A percentile compares a stretch with the other conserved stretches of the same genome.
These are phyloP conservation scores for Linnemannia exigua DNA, from an alignment of 192 early-diverging fungal species.

Conservation along the genomic window DNA sequence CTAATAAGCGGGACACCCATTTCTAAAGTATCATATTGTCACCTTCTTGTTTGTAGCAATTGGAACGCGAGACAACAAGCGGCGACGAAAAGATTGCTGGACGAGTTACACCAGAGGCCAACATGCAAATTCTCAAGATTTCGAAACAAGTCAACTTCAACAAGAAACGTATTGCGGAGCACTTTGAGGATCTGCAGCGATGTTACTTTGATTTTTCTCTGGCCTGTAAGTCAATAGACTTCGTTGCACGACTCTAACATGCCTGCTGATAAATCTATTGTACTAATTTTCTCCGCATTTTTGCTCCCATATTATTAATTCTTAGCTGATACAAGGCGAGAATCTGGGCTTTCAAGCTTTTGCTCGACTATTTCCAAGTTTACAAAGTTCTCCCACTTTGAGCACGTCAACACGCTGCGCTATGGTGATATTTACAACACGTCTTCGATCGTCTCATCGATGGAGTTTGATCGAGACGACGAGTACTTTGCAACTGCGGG, in stretches of 20 bases:
- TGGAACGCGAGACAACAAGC: slow-evolving; percentile 47
- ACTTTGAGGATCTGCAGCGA: slow-evolving; percentile 79
- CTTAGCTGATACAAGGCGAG: slow-evolving; percentile 38
- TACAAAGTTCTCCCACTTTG: slow-evolving; percentile 76
- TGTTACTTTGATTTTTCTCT: slow-evolving; percentile 78
- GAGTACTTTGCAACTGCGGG: slow-evolving; percentile 96
- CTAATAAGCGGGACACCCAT: background rate
- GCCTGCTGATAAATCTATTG: slow-evolving; percentile 4
- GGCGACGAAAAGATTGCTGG: slow-evolving; percentile 9
- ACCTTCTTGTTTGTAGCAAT: slow-evolving; percentile 21
- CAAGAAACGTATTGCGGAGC: slow-evolving; percentile 66
- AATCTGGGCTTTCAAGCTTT: slow-evolving; percentile 61
- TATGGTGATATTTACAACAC: slow-evolving; percentile 80
- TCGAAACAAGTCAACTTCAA: slow-evolving; percentile 45
- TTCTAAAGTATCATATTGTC: background rate
- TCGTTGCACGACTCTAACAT: slow-evolving; percentile 5
- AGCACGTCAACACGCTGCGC: slow-evolving; percentile 81
- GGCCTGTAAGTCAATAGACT: slow-evolving; percentile 48
- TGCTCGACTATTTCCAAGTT: slow-evolving; percentile 78
- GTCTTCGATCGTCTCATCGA: slow-evolving; percentile 90
- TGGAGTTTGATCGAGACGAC: slow-evolving; percentile 96
- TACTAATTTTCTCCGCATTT: slow-evolving; percentile 51
- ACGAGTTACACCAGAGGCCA: slow-evolving; percentile 20
- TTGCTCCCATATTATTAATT: background rate
- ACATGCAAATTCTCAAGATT: slow-evolving; percentile 25